Evolutionary conservation across 2,329 filamentous ascomycete species (phyloP), one percentile per base, ranked within the genome.

Genomic region (Mycogone perniciosa): DNA sequence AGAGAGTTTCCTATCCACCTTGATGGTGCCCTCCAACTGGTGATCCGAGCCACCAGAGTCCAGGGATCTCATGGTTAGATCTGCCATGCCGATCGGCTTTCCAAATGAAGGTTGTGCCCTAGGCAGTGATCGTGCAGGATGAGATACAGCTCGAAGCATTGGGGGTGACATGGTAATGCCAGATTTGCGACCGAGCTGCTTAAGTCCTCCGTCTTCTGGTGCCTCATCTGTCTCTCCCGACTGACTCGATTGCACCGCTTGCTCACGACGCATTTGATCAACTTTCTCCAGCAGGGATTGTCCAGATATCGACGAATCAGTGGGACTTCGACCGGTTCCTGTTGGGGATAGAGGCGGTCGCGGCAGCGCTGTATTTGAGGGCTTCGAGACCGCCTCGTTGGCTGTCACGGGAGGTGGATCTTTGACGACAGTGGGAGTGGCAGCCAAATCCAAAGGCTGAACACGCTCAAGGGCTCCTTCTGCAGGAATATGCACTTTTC

Each of bases 1-100:
- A 10, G 82, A 82, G 50, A 96, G 74, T 60, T 88, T 89, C 68
- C 88, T 92, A 55, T 96, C 88, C 33, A 69, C 69, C 58, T 76
- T 79, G 50, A 68, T 57, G 26, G 72, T 68, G 7, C 70, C 68
- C 40, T 74, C 73, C 4, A 65, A 41, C 33, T 55, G 45, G 34
- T 58, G 53, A 34, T 67, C 63, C 5, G 58, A 43, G 7, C 52
- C 45, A 4, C 48, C 33, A 47, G 48, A 44, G 11, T 64, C 63
- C 1, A 58, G 44, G 6, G 52, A 63, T 55, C 55, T 68, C 52
- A 56, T 51, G 55, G 54, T 69, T 10, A 51, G 55, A 9, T 75
- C 69, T 45, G 67, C 70, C 4, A 64, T 53, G 4, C 66, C 66
- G 7, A 64, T 56, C 13, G 69, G 65, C 59, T 76, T 79, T 27